Evolutionary conservation across 768 basidiomycete genomes (phyloP), one percentile per base, ranked within the genome.

Genomic region (Lactifluus piperatus): DNA sequence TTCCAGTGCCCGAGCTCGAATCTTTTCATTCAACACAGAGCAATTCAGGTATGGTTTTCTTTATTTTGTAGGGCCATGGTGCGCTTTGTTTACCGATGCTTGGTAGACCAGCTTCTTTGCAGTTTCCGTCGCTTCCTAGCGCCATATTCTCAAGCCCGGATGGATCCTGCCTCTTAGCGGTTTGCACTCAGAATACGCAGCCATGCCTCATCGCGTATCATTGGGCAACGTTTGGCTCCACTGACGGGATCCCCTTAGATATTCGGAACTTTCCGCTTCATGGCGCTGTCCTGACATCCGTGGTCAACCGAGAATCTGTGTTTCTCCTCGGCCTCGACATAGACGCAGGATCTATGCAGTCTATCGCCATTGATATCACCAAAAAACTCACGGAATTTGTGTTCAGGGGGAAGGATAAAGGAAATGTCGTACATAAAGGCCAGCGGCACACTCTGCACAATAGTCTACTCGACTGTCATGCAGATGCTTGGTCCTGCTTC

Each of bases 311-410:
- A 34, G 68, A 65, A 8, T 72, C 71, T 32, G 73, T 79, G 4
- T 76, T 83, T 63, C 50, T 81, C 8, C 22, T 83, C 2, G 63
- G 64, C 7, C 67, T 84, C 5, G 74, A 80, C 55, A 57, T 69
- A 2, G 34, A 67, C 2, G 36, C 67, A 1, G 70, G 66, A 0
- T 56, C 63, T n/a, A 77, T 75, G 53, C 66, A 64, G 29, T 85
- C 83, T 0, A 37, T 77, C 16, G 73, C 71, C 0, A 65, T 85
- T 44, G 73, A 77, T 32, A 82, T 85, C 61, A 81, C 80, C 5
- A 76, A 76, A 51, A 81, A 79, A 58, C 69, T 74, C 3, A 83
- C 83, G 0, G 81, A 84, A 55, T 84, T 81, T 59, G 75, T 71
- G 48, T 83, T 84, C 72, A 60, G 67, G 8, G 56, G 56, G 32